Percentiles rank a stretch among this genome's conserved stretches.
Evolutionary conservation across 495 filamentous ascomycete genomes (phyloP).

Genomic region (Mytilinidion resinicola): DNA sequence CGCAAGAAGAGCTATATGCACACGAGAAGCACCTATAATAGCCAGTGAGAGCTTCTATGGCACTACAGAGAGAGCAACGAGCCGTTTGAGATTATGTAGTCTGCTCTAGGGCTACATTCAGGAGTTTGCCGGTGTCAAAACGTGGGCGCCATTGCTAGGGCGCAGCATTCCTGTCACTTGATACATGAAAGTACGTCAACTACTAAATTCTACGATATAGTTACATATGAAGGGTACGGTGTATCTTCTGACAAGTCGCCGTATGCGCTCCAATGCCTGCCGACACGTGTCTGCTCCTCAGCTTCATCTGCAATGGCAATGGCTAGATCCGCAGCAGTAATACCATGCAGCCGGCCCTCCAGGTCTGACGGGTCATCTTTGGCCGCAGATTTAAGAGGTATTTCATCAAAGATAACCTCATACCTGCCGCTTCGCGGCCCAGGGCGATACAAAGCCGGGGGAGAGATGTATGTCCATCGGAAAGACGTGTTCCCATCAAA

Average conservation of each 20-base stretch:
- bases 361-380: conserved; percentile 17
- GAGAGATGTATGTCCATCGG: conserved; percentile 27
- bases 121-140: too few relatives aligned
- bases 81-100: too few relatives aligned
- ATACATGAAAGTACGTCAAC: too few relatives aligned
- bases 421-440: conserved; percentile 30
- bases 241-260: conserved; percentile 22
- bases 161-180: too few relatives aligned
- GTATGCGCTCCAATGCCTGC: conserved; percentile 31
- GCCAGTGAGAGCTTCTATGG: too few relatives aligned
- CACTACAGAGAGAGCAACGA: too few relatives aligned
- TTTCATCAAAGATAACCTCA: conserved; percentile 24
- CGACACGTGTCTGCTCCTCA: conserved; percentile 25
- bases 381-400: conserved; percentile 22
- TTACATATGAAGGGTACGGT: not conserved
- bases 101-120: too few relatives aligned
- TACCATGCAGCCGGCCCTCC: conserved; percentile 28
- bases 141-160: too few relatives aligned
- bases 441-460: conserved; percentile 25
- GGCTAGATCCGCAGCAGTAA: conserved; percentile 29
- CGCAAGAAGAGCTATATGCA: too few relatives aligned
- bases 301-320: conserved; percentile 33
- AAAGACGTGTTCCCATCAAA: conserved; percentile 30
- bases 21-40: too few relatives aligned
- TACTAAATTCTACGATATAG: too few relatives aligned